Percentiles rank a stretch among this genome's conserved stretches.
These are phyloP conservation scores for Pythium sukuiense DNA, from an alignment of 352 stramenopile species.

Conservation along the genomic window DNA sequence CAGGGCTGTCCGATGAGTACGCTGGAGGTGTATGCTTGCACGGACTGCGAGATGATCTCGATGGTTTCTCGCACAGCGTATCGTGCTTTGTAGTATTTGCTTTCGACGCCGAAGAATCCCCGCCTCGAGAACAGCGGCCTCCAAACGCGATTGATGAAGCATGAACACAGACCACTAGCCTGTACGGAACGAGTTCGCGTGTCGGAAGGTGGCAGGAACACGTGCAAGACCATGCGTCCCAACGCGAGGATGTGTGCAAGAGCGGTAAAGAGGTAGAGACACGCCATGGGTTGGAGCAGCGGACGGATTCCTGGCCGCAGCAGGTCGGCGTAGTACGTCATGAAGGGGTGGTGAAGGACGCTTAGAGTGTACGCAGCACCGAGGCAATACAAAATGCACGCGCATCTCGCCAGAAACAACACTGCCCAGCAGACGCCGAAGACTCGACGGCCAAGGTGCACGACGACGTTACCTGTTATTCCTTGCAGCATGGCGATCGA, in stretches of 20 bases:
- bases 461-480: neutral
- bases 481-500: neutral
- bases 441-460: neutral
- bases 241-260: slow-evolving; percentile 5
- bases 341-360: slow-evolving; percentile 37
- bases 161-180: neutral
- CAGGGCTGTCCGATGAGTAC: slow-evolving; percentile 27
- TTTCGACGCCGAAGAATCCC: slow-evolving; percentile 36
- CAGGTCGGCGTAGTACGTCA: slow-evolving; percentile 45
- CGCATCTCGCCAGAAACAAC: neutral
- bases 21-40: slow-evolving; percentile 42
- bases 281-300: neutral
- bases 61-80: slow-evolving; percentile 38
- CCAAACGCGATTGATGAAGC: neutral
- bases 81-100: slow-evolving; percentile 25
- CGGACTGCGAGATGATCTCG: slow-evolving; percentile 36
- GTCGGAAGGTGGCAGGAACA: neutral
- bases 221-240: neutral
- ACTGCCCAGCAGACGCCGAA: slow-evolving; percentile 4
- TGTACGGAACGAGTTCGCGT: neutral
- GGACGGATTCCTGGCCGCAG: slow-evolving; percentile 17
- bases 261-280: neutral
- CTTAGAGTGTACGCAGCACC: slow-evolving; percentile 26
- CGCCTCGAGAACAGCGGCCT: slow-evolving; percentile 18
- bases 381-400: slow-evolving; percentile 30